Evolutionary conservation across 2,329 filamentous ascomycete species (phyloP).

Genomic region (Nemania sp.): DNA sequence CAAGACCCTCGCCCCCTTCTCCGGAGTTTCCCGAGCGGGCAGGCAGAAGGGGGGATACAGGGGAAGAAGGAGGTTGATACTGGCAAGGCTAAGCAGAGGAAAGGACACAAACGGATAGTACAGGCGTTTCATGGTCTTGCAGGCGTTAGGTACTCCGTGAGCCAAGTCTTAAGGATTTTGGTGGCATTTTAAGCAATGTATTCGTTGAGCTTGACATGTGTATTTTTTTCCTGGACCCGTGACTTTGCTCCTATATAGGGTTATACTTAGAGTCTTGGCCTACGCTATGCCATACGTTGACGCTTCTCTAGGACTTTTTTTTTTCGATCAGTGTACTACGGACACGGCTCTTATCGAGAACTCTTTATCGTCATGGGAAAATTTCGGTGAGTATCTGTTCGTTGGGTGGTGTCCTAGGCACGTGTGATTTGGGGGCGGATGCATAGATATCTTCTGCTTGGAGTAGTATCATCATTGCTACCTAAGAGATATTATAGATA

Average conservation of each 20-base stretch:
- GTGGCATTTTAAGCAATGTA: conserved; percentile 27
- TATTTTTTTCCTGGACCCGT: background rate
- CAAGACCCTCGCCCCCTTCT: background rate
- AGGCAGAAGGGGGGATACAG: conserved; percentile 3
- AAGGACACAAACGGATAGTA: conserved; percentile 31
- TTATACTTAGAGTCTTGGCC: background rate
- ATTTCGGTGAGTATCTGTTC: no score
- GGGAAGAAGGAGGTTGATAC: conserved; percentile 11
- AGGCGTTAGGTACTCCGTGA: conserved; percentile 20
- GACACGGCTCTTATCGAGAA: background rate
- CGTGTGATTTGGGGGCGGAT: background rate
- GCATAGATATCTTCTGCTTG: background rate
- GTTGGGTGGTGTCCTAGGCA: background rate
- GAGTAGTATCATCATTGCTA: background rate
- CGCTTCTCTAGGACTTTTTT: background rate
- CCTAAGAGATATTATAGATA: background rate
- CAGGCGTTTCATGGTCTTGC: conserved; percentile 14
- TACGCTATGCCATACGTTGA: background rate
- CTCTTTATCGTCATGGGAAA: background rate
- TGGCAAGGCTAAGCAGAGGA: conserved; percentile 12
- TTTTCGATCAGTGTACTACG: background rate
- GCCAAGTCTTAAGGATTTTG: conserved; percentile 14
- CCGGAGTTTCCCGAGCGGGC: background rate
- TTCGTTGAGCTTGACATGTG: conserved; percentile 5
- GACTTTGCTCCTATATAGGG: background rate